Evolutionary conservation across 805 yeast genomes (phyloP), one percentile per base, ranked within the genome.

Genomic region (Metschnikowia lachancei): DNA sequence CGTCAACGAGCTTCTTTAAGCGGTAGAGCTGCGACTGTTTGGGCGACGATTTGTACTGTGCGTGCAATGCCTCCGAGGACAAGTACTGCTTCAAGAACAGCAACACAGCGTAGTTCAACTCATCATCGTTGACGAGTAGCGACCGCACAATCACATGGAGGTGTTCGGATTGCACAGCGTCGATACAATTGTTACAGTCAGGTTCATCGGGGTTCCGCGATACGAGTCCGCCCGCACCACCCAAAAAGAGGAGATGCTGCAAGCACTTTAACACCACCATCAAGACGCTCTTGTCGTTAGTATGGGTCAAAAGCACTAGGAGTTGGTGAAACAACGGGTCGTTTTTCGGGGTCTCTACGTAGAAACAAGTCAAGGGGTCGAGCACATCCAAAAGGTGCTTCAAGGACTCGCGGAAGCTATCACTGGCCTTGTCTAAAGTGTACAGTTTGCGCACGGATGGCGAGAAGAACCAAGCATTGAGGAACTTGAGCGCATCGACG

Each of bases 11-110:
- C 63, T 88, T 78, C 33, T 68, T 73, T 45, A 70, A 61, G 45
- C 77, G 59, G 45, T 54, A 54, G 26, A 53, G 48, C 55, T 71
- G 74, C 7, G 72, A 65, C 16, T 62, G 65, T 41, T 59, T 54
- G 17, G 66, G 56, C 20, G 53, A 47, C 12, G 64, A 58, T 34
- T 58, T 54, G 49, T 53, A 55, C 28, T 59, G 60, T 5, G 67
- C 61, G 49, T 68, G 67, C 40, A 63, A 55, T 3, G 76, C 74
- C 46, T 85, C 82, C 7, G 92, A 85, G 31, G 82, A 72, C 52
- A 85, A 72, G 58, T 80, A 91, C 65, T 88, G 95, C 58, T 87
- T 87, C 28, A 94, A 63, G 61, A 94, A 85, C 62, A 87, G 96
- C 52, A 94, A 72, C 0, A 87, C 79, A 0, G 95, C 84, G 24